Percentiles rank a stretch among this genome's conserved stretches.
Evolutionary conservation across 768 basidiomycete genomes (phyloP).

Genomic region (Russula virescens): DNA sequence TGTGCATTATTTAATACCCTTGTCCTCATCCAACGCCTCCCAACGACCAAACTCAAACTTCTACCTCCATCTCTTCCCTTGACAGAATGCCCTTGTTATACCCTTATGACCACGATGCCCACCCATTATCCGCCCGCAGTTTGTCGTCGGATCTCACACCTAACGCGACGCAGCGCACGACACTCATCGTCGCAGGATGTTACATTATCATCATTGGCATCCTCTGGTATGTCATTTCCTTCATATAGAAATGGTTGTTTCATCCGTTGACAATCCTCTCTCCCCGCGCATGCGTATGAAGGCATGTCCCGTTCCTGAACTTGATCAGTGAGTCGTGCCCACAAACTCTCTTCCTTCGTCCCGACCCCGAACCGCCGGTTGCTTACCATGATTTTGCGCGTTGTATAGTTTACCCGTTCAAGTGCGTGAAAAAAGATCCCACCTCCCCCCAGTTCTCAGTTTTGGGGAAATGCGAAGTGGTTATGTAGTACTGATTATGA

Average conservation of each 20-base stretch:
- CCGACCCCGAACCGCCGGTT: too few species aligned
- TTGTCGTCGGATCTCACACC: constrained; percentile 43
- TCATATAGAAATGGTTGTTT: too few species aligned
- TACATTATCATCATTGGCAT: constrained; percentile 75
- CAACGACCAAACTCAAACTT: background rate
- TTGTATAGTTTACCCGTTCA: constrained; percentile 78
- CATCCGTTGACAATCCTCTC: too few species aligned
- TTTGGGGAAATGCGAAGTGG: background rate
- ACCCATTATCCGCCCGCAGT: constrained; percentile 25
- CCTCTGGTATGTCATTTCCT: constrained; percentile 51
- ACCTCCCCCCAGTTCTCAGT: too few species aligned
- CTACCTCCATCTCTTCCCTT: background rate
- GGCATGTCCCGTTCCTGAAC: constrained; percentile 75
- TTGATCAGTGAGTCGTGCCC: constrained; percentile 58
- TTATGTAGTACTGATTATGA: background rate
- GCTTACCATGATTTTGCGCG: background rate
- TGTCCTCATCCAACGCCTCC: too few species aligned
- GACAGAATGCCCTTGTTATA: constrained; percentile 23
- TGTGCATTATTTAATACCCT: constrained; percentile 2
- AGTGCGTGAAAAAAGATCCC: constrained; percentile 49
- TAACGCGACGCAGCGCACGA: constrained; percentile 64
- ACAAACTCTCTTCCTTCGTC: background rate
- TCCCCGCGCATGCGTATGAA: constrained; percentile 27
- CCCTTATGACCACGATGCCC: background rate
- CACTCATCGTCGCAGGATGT: constrained; percentile 72